These are phyloP conservation scores for Samsoniella hepiali DNA, from an alignment of 2,329 filamentous ascomycete species.

Conservation along the genomic window DNA sequence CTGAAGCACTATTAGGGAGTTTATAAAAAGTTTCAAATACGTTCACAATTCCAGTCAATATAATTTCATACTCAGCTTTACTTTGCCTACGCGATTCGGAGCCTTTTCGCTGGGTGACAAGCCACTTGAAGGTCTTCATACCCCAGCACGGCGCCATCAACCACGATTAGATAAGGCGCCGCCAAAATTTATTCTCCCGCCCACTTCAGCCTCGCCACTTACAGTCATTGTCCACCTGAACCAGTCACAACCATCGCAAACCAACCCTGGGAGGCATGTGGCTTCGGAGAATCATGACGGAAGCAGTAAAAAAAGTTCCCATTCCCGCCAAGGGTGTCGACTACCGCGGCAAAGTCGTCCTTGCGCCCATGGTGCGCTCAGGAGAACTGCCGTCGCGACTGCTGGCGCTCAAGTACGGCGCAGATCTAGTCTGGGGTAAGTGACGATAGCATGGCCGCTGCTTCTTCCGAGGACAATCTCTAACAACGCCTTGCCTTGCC, in stretches of 20 bases:
- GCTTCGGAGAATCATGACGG: slow-evolving; percentile 55
- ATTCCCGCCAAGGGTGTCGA: slow-evolving; percentile 88
- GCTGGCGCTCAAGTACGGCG: slow-evolving; percentile 87
- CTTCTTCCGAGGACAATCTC: background rate
- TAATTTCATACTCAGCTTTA: no score
- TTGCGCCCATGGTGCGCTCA: slow-evolving; percentile 97
- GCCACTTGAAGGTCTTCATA: no score
- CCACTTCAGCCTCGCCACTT: slow-evolving; percentile 10
- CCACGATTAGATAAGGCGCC: slow-evolving; percentile 16
- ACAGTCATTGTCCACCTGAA: background rate
- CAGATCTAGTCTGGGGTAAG: slow-evolving; percentile 91
- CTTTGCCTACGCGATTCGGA: no score
- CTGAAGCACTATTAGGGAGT: no score
- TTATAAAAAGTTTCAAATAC: no score
- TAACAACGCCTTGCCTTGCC: background rate
- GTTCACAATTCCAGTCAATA: no score
- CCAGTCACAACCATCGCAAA: background rate
- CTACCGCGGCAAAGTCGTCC: slow-evolving; percentile 88
- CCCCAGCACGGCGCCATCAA: background rate
- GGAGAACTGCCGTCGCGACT: slow-evolving; percentile 90
- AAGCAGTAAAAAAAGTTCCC: slow-evolving; percentile 64
- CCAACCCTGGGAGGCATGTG: slow-evolving; percentile 28
- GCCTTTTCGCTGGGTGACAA: no score
- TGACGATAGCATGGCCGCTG: slow-evolving; percentile 19
- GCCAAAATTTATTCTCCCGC: slow-evolving; percentile 8